Evolutionary conservation across 108 stramenopile species (phyloP).

Genomic region (Conticribra weissflogii): DNA sequence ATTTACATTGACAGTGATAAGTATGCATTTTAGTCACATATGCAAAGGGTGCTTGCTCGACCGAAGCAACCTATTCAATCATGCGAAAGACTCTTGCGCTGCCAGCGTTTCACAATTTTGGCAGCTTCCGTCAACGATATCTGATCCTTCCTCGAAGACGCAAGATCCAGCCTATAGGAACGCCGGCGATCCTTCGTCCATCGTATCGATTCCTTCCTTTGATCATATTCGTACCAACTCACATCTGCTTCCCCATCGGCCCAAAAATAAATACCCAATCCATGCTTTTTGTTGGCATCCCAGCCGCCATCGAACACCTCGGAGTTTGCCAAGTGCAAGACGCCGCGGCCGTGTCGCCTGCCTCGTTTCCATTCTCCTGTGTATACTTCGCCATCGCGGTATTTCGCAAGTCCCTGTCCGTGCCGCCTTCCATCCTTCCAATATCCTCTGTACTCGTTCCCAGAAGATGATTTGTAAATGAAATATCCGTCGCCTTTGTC

Average conservation of each 20-base stretch:
- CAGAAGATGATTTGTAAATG: constrained; percentile 34
- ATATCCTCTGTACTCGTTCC: constrained; percentile 27
- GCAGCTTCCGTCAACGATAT: constrained; percentile 37
- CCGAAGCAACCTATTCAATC: no score
- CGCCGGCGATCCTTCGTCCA: constrained; percentile 48
- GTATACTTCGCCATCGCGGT: constrained; percentile 42
- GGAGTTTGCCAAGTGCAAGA: constrained; percentile 36
- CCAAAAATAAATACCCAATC: constrained; percentile 45
- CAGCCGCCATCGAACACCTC: constrained; percentile 53
- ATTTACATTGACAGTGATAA: no score
- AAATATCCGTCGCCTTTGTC: constrained; percentile 40
- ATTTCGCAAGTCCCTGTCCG: constrained; percentile 37
- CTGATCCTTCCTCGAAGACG: constrained; percentile 31
- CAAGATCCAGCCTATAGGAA: constrained; percentile 26
- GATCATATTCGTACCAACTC: constrained; percentile 42
- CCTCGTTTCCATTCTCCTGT: constrained; percentile 44
- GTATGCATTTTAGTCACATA: no score
- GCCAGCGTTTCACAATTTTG: constrained; percentile 33
- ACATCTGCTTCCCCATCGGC: constrained; percentile 49
- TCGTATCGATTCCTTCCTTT: constrained; percentile 36
- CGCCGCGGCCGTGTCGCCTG: constrained; percentile 38
- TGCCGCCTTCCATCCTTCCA: constrained; percentile 43
- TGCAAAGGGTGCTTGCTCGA: no score
- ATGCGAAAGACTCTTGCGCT: not conserved
- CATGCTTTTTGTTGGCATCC: constrained; percentile 43